Evolutionary conservation across 192 early-diverging fungal genomes (phyloP).

Genomic region (Linnemannia schmuckeri): DNA sequence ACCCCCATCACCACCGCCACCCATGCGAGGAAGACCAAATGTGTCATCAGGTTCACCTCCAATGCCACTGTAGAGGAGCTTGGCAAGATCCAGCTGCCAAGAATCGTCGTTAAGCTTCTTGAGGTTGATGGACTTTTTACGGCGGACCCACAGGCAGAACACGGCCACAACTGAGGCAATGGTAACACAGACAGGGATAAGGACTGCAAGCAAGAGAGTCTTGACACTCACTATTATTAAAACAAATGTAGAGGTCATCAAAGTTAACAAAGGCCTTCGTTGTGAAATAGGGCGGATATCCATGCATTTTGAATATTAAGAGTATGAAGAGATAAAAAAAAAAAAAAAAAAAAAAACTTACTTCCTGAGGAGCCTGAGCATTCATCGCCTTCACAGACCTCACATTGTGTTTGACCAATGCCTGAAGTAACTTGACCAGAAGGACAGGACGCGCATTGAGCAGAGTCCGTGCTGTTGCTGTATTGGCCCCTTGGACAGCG

Average conservation of each 20-base stretch:
- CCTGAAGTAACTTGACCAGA: constrained; percentile 24
- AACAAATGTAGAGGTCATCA: neutral
- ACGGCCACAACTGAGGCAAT: neutral
- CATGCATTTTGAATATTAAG: neutral
- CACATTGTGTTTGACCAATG: constrained; percentile 25
- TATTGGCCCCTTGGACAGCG: constrained; percentile 18
- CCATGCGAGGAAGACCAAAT: constrained; percentile 19
- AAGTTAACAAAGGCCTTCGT: neutral
- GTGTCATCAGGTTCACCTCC: constrained; percentile 29
- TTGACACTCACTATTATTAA: neutral
- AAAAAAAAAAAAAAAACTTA: neutral
- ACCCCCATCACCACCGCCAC: neutral
- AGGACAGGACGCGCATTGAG: constrained; percentile 10
- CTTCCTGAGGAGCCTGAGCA: constrained; percentile 11
- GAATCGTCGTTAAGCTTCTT: constrained; percentile 54
- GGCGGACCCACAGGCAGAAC: constrained; percentile 12
- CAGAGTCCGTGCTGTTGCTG: constrained; percentile 25
- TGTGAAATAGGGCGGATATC: too few relatives aligned
- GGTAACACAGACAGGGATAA: constrained; percentile 16
- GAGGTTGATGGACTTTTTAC: constrained; percentile 18
- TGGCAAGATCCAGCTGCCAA: constrained; percentile 51
- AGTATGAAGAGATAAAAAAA: too few relatives aligned
- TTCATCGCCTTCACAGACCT: constrained; percentile 13
- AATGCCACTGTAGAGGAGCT: constrained; percentile 32
- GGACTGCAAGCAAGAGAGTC: constrained; percentile 19